Conservation (phyloP, 768 basidiomycete species). For the button mushroom (Agaricus bisporus) region DNA sequence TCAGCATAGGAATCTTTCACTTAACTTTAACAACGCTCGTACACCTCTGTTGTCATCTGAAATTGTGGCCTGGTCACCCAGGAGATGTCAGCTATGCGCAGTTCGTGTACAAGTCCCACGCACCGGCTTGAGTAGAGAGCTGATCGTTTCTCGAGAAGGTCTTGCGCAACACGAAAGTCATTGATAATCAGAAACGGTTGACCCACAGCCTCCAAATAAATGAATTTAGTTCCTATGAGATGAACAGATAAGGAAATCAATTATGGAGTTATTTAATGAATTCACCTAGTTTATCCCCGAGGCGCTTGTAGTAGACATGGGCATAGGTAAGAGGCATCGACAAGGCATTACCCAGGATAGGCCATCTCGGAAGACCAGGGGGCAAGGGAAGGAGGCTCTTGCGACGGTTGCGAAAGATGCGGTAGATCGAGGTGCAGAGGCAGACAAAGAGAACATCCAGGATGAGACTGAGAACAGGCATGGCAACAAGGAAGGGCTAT, state of each 20-base stretch:
- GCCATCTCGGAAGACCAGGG: constrained; percentile 7
- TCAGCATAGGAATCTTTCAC: neutral
- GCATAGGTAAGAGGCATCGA: neutral
- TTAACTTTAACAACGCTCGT: neutral
- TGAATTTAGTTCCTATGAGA: neutral
- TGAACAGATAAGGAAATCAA: too few species aligned
- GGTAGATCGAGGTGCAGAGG: neutral
- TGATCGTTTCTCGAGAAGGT: constrained; percentile 22
- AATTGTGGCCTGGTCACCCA: neutral
- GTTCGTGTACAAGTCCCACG: too few species aligned
- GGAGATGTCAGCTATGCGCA: too few species aligned
- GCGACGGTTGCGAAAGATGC: neutral
- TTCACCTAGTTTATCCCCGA: neutral
- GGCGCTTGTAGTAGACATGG: neutral
- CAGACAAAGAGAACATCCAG: neutral
- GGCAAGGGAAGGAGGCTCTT: neutral
- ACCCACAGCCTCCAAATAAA: constrained; percentile 21
- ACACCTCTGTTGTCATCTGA: neutral
- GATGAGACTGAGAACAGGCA: neutral
- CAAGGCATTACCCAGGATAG: constrained; percentile 7
- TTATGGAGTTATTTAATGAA: too few species aligned
- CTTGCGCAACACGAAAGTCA: constrained; percentile 17
- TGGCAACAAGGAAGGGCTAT: too few species aligned
- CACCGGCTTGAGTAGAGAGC: constrained; percentile 21
- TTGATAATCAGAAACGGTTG: constrained; percentile 20